Percentiles rank a stretch among this genome's conserved stretches.
These are phyloP conservation scores for Tuber brumale DNA, from an alignment of 495 filamentous ascomycete genomes.

Conservation along the genomic window DNA sequence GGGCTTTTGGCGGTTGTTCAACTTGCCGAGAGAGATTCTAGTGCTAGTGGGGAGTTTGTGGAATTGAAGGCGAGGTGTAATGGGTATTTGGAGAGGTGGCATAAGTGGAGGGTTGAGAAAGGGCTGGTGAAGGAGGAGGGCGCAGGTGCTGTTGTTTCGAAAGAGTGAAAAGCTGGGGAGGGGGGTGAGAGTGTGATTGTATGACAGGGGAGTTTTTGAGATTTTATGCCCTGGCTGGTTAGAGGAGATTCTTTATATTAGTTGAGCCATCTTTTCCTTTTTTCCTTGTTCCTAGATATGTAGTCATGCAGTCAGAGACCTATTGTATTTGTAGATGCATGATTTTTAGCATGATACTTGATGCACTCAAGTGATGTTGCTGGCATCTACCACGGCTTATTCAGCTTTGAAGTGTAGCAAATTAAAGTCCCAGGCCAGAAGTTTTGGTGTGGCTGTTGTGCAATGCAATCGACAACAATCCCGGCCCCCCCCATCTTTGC, in stretches of 20 bases:
- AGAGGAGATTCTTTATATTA: background rate
- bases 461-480: no score
- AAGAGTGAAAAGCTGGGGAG: background rate
- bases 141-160: background rate
- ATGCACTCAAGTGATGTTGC: background rate
- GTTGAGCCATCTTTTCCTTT: background rate
- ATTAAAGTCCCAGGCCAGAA: no score
- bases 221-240: background rate
- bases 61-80: slow-evolving; percentile 21
- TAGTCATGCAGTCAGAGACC: background rate
- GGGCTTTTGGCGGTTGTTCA: slow-evolving; percentile 26
- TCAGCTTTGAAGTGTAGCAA: background rate
- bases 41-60: slow-evolving; percentile 3
- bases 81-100: slow-evolving; percentile 18
- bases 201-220: background rate
- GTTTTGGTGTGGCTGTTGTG: no score
- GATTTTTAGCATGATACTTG: background rate
- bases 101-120: slow-evolving; percentile 22
- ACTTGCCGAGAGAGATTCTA: slow-evolving; percentile 26
- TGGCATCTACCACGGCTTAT: background rate
- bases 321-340: background rate
- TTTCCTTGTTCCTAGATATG: background rate
- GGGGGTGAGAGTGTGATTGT: background rate
- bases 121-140: slow-evolving; percentile 3
- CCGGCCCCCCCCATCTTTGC: no score